phyloP scores from a whole-genome alignment of 1,139 yeast genomes.

The Yamadazyma diospyri region DNA sequence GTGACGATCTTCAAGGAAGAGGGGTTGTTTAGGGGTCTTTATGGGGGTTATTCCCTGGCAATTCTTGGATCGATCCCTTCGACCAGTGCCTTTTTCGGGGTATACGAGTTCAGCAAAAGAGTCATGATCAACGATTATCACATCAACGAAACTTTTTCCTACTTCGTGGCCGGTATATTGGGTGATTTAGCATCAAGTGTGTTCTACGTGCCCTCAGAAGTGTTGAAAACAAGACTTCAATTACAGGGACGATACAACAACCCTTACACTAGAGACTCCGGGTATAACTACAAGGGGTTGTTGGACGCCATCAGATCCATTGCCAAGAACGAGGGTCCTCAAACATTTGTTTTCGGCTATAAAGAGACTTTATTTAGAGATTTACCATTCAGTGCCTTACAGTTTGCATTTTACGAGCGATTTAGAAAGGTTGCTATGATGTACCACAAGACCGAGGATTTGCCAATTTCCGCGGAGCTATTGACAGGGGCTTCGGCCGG shows the following conservation, averaged over 20 bases:
- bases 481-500: constrained; percentile 95
- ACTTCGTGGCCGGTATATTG: constrained; percentile 78
- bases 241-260: constrained; percentile 86
- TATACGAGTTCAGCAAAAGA: constrained; percentile 81
- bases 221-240: constrained; percentile 88
- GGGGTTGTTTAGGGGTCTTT: constrained; percentile 80
- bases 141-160: constrained; percentile 77
- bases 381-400: constrained; percentile 91
- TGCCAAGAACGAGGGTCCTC: constrained; percentile 62
- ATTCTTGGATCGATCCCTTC: constrained; percentile 89
- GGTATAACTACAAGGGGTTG: constrained; percentile 78
- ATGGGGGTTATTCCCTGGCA: constrained; percentile 92
- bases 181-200: constrained; percentile 90
- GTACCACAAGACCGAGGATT: constrained; percentile 38
- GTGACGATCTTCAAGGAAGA: constrained; percentile 71
- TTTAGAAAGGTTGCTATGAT: constrained; percentile 63
- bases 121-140: constrained; percentile 58
- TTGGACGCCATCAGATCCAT: constrained; percentile 68
- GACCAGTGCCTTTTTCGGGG: constrained; percentile 87
- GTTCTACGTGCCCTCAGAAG: constrained; percentile 97
- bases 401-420: constrained; percentile 90
- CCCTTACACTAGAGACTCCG: constrained; percentile 66
- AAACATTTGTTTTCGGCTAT: constrained; percentile 83
- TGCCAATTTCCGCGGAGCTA: constrained; percentile 63
- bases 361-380: constrained; percentile 91